These are phyloP conservation scores for Chytridiales sp. DNA, from an alignment of 371 early-diverging fungal species.

Conservation along the genomic window DNA sequence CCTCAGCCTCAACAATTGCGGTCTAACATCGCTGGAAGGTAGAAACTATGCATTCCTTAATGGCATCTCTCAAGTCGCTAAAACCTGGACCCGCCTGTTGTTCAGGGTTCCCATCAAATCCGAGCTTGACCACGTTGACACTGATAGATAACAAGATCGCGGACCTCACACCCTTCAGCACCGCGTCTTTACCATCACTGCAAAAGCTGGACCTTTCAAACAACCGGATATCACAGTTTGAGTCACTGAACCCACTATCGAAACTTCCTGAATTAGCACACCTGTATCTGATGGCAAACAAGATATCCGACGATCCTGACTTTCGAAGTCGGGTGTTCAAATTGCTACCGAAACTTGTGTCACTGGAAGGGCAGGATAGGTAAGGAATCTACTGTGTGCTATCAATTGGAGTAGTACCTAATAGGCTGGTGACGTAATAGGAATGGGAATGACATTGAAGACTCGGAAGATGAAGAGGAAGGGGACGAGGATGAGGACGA, in stretches of 20 bases:
- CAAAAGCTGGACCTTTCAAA: constrained; percentile 9
- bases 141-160: constrained; percentile 13
- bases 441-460: constrained; percentile 16
- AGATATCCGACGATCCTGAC: background rate
- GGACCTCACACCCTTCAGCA: background rate
- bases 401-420: too few relatives aligned
- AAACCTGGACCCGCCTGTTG: too few relatives aligned
- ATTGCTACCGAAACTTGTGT: background rate
- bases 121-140: background rate
- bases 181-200: background rate
- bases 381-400: too few relatives aligned
- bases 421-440: too few relatives aligned
- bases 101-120: constrained; percentile 1
- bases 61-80: too few relatives aligned
- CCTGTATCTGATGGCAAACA: constrained; percentile 6
- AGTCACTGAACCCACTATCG: background rate
- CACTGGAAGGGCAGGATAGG: constrained; percentile 3
- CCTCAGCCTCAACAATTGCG: background rate
- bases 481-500: constrained; percentile 2
- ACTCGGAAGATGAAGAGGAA: constrained; percentile 15
- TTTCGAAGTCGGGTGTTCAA: background rate
- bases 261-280: background rate
- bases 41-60: too few relatives aligned
- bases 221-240: constrained; percentile 1
- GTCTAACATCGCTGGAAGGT: background rate